phyloP scores from a whole-genome alignment of 768 basidiomycete species.

The Russula dissimulans region DNA sequence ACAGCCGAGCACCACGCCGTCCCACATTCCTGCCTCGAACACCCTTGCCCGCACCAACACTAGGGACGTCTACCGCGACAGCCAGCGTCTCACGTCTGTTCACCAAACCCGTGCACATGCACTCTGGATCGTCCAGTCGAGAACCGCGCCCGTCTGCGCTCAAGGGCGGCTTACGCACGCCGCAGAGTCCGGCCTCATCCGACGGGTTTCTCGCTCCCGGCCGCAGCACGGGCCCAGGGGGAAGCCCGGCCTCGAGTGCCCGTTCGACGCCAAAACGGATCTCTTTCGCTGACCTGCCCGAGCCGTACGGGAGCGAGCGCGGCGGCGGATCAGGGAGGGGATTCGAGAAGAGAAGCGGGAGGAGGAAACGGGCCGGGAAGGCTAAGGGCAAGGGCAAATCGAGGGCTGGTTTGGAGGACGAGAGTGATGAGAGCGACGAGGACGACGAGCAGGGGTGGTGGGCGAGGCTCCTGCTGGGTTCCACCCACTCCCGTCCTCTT shows the following conservation, averaged over 20 bases:
- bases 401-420: conserved; percentile 21
- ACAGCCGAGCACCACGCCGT: conserved; percentile 29
- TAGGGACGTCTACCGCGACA: conserved; percentile 64
- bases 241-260: conserved; percentile 38
- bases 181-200: conserved; percentile 28
- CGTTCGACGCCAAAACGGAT: conserved; percentile 64
- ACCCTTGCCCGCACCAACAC: conserved; percentile 37
- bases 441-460: conserved; percentile 23
- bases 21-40: conserved; percentile 38
- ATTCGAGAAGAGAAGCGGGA: conserved; percentile 16
- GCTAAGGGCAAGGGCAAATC: conserved; percentile 30
- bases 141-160: conserved; percentile 47
- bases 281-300: conserved; percentile 67
- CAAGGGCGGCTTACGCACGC: conserved; percentile 26
- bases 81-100: conserved; percentile 72
- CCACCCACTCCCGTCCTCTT: conserved; percentile 12
- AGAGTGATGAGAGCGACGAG: conserved; percentile 1
- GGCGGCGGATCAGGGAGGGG: conserved; percentile 16
- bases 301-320: conserved; percentile 37
- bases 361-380: conserved; percentile 24
- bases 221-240: conserved; percentile 24
- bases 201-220: conserved; percentile 12
- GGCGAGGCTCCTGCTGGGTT: conserved; percentile 26
- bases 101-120: conserved; percentile 49
- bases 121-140: conserved; percentile 53